Evolutionary conservation across 139 green algal species (phyloP), one percentile per base, ranked within the genome.

Genomic region (Coccomyxa sp.): DNA sequence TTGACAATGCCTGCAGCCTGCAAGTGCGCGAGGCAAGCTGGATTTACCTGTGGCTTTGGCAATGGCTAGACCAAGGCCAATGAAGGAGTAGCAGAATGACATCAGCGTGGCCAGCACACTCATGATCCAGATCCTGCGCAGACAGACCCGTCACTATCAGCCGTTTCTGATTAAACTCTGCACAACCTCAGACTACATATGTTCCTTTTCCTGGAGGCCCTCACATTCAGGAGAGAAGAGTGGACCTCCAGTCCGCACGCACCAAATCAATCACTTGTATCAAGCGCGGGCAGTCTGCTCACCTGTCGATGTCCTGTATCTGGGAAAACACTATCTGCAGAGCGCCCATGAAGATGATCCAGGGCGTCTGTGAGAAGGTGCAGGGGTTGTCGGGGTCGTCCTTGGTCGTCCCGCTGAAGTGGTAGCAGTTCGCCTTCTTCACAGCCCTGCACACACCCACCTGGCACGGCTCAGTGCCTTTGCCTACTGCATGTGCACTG

Each of bases 41-140:
- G 27, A 6, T 29, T 50, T 39, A 82, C 78, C 50, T 58, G 78
- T 41, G 34, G 78, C 33, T 29, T 82, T 82, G 70, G 40, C 73
- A 39, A 89, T 73, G 58, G 58, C 58, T n/a, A 89, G 79, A 24
- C 74, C 86, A 16, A 91, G 76, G 16, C 83, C 82, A 10, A 91
- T 83, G 9, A 74, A 55, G 7, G 84, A 81, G 77, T 91, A 91
- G 40, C 68, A 38, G 10, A 91, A 80, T 6, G 73, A 84, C 76
- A 84, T 86, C 14, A 81, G 8, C 2, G 87, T 82, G n/a, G 85
- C 86, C 22, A 90, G 54, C 4, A 77, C 54, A 8, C 79, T 85
- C 22, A 84, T 73, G 74, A 79, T 88, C 86, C 86, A 88, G 0
- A 87, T 55, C 7, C 76, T 34, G 31, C n/a, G n/a, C n/a, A n/a